Base-by-base conservation (phyloP, 2,329 filamentous ascomycete species). In the Dactylonectria macrodidyma region DNA sequence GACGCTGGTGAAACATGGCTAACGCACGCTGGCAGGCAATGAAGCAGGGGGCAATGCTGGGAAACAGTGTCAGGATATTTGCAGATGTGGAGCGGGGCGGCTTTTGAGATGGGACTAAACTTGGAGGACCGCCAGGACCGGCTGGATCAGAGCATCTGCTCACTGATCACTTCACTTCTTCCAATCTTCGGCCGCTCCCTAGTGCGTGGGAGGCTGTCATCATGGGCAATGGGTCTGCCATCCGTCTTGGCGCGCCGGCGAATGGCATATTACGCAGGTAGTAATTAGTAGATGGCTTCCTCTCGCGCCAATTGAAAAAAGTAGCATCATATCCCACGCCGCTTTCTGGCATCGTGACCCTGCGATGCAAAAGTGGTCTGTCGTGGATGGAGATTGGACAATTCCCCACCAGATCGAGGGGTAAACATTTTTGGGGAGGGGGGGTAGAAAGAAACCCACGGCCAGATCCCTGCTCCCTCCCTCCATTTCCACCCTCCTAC, bases 401-500 rank as follows among this genome's bases (percentile, higher is more conserved):
- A 74, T 75, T 72, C 73, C 71, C 73, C 73, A 72, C 74, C 56
- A 74, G 71, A 76, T 76, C 74, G 72, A 76, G 73, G 73, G 71
- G 73, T 62, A 55, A 59, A 65, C 41, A 48, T 41, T 54, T 56
- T 30, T 30, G 26, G 26, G 26, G 26, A 30, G 26, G 26, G 26
- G 26, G 26, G 26, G 51, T 63, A 66, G 63, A 65, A 63, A 51
- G 57, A 48, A 44, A 47, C 46, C 59, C 38, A 48, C 22, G 34
- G 48, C 30, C 50, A 66, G 67, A 64, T 58, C 66, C 58, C 59
- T 66, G 63, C 59, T 58, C 50, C 55, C 46, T 57, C 54, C 50
- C 60, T 60, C 63, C 57, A 44, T 60, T 61, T 51, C 57, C 44
- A 61, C 63, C 59, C 52, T 57, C 58, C 51, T 58, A n/a, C 56